Evolutionary conservation across 129 eudicot species (phyloP).

Genomic region (Tagetes patula): DNA sequence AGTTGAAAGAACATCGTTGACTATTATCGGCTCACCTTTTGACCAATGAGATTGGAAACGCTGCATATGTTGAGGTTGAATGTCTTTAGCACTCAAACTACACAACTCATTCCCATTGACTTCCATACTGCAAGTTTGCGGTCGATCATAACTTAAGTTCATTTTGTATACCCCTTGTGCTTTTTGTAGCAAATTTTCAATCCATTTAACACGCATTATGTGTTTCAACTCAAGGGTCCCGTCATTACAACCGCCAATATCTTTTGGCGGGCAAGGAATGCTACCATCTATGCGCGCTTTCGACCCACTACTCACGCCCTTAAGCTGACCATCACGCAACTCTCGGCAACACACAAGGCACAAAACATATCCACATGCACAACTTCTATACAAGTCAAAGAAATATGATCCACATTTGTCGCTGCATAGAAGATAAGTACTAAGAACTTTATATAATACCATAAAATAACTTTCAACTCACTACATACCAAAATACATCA

Average conservation of each 20-base stretch:
- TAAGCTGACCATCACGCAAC: slow-evolving; percentile 40
- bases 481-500: slow-evolving; percentile 38
- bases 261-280: slow-evolving; percentile 55
- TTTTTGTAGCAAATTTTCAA: slow-evolving; percentile 33
- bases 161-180: slow-evolving; percentile 27
- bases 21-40: slow-evolving; percentile 51
- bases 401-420: slow-evolving; percentile 52
- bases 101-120: slow-evolving; percentile 36
- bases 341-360: slow-evolving; percentile 59
- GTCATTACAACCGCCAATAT: slow-evolving; percentile 52
- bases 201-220: slow-evolving; percentile 32
- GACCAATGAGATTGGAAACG: slow-evolving; percentile 61
- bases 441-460: not conserved
- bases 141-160: not conserved
- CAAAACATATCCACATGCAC: slow-evolving; percentile 55
- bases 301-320: slow-evolving; percentile 13
- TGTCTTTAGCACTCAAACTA: slow-evolving; percentile 42
- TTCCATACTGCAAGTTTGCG: not conserved
- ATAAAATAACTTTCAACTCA: slow-evolving; percentile 8
- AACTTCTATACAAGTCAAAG: slow-evolving; percentile 67
- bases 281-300: slow-evolving; percentile 31
- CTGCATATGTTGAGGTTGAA: slow-evolving; percentile 33
- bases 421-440: slow-evolving; percentile 32
- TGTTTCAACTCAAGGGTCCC: slow-evolving; percentile 42
- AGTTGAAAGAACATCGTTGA: slow-evolving; percentile 36